These are phyloP conservation scores for Dipteronia sinensis DNA, from an alignment of 345 rosid species.

Conservation along the genomic window DNA sequence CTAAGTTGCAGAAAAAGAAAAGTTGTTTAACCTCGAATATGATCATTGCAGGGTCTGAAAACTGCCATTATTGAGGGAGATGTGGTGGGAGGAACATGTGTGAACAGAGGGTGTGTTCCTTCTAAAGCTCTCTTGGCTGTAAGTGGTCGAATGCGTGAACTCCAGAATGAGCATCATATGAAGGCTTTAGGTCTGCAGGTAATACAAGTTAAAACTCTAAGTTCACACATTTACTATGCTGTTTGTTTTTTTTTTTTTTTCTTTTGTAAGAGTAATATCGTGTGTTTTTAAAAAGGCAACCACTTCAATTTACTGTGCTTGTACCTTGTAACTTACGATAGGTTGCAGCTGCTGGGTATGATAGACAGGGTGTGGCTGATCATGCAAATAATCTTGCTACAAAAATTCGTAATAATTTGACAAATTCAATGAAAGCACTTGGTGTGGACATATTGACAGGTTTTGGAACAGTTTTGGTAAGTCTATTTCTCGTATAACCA, in stretches of 20 bases:
- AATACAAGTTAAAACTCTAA: constrained; percentile 3
- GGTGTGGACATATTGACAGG: constrained; percentile 97
- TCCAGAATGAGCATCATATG: constrained; percentile 92
- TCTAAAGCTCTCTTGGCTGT: constrained; percentile 98
- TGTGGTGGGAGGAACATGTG: constrained; percentile 98
- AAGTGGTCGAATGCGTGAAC: constrained; percentile 95
- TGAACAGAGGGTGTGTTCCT: constrained; percentile 98
- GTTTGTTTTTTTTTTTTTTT: neutral
- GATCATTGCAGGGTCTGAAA: constrained; percentile 69
- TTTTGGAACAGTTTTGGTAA: constrained; percentile 76
- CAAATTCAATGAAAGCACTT: constrained; percentile 90
- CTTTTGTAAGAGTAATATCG: neutral
- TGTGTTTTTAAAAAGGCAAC: too few relatives aligned
- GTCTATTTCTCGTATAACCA: constrained; percentile 26
- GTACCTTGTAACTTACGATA: constrained; percentile 27
- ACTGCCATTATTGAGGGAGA: constrained; percentile 97
- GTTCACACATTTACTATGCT: neutral
- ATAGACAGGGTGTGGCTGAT: constrained; percentile 95
- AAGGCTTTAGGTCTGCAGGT: constrained; percentile 98
- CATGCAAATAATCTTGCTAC: constrained; percentile 95
- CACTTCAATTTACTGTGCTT: constrained; percentile 2
- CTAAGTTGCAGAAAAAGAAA: neutral
- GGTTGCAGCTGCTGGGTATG: constrained; percentile 95
- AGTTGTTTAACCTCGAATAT: neutral
- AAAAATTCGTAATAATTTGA: constrained; percentile 83